Percentiles rank a stretch among this genome's conserved stretches.
phyloP scores from a whole-genome alignment of 371 early-diverging fungal species.

The Amoeboaphelidium protococcarum region DNA sequence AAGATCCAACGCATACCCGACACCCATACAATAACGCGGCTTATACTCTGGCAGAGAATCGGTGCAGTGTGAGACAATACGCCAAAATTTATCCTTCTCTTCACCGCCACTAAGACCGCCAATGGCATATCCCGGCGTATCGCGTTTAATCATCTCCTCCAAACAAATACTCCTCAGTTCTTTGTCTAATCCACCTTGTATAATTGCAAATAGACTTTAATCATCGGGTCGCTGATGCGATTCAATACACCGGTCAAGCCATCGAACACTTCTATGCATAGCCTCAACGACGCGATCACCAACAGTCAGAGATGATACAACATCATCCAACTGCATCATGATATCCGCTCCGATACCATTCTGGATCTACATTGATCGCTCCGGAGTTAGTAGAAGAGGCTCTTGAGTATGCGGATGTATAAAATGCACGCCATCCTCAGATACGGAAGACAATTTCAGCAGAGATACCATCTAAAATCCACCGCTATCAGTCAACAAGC shows the following conservation, averaged over 20 bases:
- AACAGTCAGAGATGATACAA: constrained; percentile 58
- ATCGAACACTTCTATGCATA: constrained; percentile 73
- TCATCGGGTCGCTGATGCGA: constrained; percentile 39
- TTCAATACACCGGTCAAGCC: constrained; percentile 77
- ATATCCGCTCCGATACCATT: constrained; percentile 88
- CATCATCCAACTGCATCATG: constrained; percentile 94
- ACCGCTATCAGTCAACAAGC: constrained; percentile 70
- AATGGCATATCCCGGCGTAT: constrained; percentile 75
- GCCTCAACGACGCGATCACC: constrained; percentile 70
- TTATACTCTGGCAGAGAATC: constrained; percentile 55
- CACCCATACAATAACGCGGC: constrained; percentile 92
- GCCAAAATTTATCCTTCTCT: constrained; percentile 74
- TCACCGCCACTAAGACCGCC: constrained; percentile 90
- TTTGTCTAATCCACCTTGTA: constrained; percentile 69
- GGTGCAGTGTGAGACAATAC: constrained; percentile 42
- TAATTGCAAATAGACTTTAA: constrained; percentile 84
- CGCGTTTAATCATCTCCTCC: constrained; percentile 61
- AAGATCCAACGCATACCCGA: constrained; percentile 83
- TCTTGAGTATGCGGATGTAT: constrained; percentile 56
- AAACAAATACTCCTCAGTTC: constrained; percentile 47
- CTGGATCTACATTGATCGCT: constrained; percentile 73
- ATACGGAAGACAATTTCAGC: constrained; percentile 53
- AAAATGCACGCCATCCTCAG: constrained; percentile 78
- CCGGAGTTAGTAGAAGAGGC: constrained; percentile 73
- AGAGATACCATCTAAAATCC: constrained; percentile 91